These are phyloP conservation scores for Rhynchosporium graminicola DNA, from an alignment of 2,329 filamentous ascomycete species.

Conservation along the genomic window DNA sequence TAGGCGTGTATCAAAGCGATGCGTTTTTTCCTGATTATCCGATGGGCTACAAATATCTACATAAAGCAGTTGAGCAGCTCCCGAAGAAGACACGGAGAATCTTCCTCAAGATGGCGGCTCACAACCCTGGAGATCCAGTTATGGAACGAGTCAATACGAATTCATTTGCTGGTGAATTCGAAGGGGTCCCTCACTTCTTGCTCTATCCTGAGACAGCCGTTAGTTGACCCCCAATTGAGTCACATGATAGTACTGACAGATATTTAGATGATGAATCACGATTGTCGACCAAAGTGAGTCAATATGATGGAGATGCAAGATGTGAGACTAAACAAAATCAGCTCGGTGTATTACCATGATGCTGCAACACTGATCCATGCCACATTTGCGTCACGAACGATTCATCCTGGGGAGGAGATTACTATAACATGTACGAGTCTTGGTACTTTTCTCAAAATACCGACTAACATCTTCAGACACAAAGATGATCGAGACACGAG, in stretches of 20 bases:
- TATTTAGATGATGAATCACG: slow-evolving; percentile 45
- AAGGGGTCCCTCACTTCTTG: slow-evolving; percentile 33
- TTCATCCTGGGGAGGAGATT: slow-evolving; percentile 45
- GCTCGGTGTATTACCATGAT: slow-evolving; percentile 43
- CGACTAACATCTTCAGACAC: slow-evolving; percentile 24
- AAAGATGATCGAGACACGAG: slow-evolving; percentile 41
- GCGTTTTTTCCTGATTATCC: slow-evolving; percentile 32
- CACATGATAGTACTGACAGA: slow-evolving; percentile 15
- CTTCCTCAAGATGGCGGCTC: slow-evolving; percentile 29
- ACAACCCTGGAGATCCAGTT: slow-evolving; percentile 31
- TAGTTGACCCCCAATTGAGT: slow-evolving; percentile 6
- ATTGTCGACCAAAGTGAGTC: slow-evolving; percentile 45
- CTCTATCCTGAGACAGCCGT: slow-evolving; percentile 38
- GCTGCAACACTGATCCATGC: slow-evolving; percentile 42
- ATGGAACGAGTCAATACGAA: slow-evolving; percentile 39
- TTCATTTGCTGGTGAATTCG: slow-evolving; percentile 36
- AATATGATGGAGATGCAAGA: not conserved
- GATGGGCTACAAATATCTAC: slow-evolving; percentile 32
- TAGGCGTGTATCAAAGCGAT: slow-evolving; percentile 34
- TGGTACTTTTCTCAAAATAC: no score
- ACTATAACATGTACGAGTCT: slow-evolving; percentile 43
- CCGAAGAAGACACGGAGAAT: slow-evolving; percentile 28
- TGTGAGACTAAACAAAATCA: slow-evolving; percentile 19
- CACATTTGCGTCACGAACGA: slow-evolving; percentile 43
- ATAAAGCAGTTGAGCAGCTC: slow-evolving; percentile 33